Percentiles rank a stretch among this genome's conserved stretches.
Evolutionary conservation across 1,284 basidiomycete genomes (phyloP).

Genomic region (Cutaneotrichosporon spelunceum): DNA sequence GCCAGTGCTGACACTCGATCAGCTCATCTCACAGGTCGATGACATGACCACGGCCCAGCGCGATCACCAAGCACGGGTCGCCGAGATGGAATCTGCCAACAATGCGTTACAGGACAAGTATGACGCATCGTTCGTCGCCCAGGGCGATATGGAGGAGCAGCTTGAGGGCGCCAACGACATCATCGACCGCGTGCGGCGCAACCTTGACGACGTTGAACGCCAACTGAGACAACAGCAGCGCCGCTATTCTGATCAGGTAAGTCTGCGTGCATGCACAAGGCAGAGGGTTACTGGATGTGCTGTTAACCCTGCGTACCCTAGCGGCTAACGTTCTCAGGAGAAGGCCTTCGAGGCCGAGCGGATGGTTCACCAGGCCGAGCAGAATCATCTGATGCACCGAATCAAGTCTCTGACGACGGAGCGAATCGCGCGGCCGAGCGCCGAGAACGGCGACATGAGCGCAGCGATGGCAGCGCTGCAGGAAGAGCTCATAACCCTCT

Average conservation of each 20-base stretch:
- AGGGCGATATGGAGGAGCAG: conserved; percentile 44
- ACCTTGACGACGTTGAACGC: conserved; percentile 37
- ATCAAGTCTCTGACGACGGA: conserved; percentile 30
- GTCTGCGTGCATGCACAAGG: conserved; percentile 10
- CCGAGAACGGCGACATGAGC: conserved; percentile 10
- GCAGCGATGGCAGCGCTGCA: conserved; percentile 27
- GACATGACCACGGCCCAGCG: conserved; percentile 15
- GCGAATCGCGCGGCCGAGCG: conserved; percentile 8
- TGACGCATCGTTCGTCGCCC: conserved; percentile 39
- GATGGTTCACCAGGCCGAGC: conserved; percentile 40
- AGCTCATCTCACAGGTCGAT: conserved; percentile 21
- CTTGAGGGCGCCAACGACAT: conserved; percentile 41
- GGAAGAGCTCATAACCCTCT: conserved; percentile 43
- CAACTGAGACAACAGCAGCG: conserved; percentile 34
- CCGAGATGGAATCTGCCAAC: conserved; percentile 9
- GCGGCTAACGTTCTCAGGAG: conserved; percentile 33
- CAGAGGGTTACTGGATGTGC: neutral
- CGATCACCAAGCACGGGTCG: conserved; percentile 1
- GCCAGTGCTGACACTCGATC: neutral
- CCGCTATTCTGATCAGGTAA: conserved; percentile 45
- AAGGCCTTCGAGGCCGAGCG: conserved; percentile 46
- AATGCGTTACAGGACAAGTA: conserved; percentile 27
- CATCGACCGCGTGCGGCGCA: conserved; percentile 34
- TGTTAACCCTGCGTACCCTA: neutral
- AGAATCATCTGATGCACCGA: conserved; percentile 37